Percentiles rank a stretch among this genome's conserved stretches.
Conservation (phyloP, 2,329 filamentous ascomycete species). For the Neofusicoccum parvum region DNA sequence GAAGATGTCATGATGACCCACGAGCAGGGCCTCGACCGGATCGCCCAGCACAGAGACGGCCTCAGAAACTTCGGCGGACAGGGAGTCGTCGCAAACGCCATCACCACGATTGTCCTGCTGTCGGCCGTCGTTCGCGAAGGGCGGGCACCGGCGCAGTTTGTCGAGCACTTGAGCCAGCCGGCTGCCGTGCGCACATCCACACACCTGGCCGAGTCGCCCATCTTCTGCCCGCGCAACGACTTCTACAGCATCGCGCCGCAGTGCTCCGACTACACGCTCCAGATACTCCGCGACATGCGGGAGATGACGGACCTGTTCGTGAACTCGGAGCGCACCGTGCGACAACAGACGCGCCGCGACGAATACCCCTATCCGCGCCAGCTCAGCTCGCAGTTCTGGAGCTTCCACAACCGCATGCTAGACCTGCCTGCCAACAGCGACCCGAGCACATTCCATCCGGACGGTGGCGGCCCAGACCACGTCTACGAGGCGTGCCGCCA, state of each 20-base stretch:
- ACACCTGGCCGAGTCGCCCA: conserved; percentile 10
- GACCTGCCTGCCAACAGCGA: neutral
- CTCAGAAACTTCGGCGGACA: neutral
- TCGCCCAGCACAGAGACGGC: conserved; percentile 1
- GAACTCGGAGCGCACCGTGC: conserved; percentile 2
- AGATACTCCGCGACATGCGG: conserved; percentile 17
- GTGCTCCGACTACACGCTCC: conserved; percentile 5
- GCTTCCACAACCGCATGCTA: conserved; percentile 12
- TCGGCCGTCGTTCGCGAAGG: conserved; percentile 5
- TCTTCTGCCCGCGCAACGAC: conserved; percentile 18
- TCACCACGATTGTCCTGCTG: neutral
- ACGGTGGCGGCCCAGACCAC: neutral
- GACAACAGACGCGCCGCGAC: neutral
- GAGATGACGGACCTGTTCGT: conserved; percentile 13
- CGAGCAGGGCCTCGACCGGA: conserved; percentile 17
- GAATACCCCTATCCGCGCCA: neutral
- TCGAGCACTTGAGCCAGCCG: neutral
- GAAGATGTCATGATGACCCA: conserved; percentile 18
- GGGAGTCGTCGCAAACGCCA: conserved; percentile 8
- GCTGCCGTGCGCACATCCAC: neutral
- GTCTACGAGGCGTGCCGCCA: conserved; percentile 20
- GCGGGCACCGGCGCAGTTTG: neutral
- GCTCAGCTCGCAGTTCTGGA: conserved; percentile 12
- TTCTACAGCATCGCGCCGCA: conserved; percentile 10
- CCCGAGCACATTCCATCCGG: neutral